Base-by-base conservation (phyloP, 106 monocot genomes). In the Dioscorea dumetorum region DNA sequence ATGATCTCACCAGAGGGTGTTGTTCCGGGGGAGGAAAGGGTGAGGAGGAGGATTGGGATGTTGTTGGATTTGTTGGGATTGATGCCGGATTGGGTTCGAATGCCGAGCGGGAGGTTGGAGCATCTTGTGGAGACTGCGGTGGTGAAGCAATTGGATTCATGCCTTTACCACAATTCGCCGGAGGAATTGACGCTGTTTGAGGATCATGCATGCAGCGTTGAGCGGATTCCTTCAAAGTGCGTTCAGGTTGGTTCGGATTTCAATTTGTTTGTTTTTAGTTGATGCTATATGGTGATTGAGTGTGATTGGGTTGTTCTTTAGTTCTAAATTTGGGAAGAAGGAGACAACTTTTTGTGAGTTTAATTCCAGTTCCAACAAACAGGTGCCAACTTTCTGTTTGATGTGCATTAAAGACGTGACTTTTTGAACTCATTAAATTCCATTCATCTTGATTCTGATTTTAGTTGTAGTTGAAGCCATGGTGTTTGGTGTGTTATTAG, bases 91-190 rank as follows among this genome's bases (percentile, higher is more conserved):
- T 72, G 67, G 76, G 48, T 88, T 35, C 54, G 73, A 53, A 72
- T 79, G 49, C 84, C 88, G 0, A 24, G 59, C 60, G 78, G 81
- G 57, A 72, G 88, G 63, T 59, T 88, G 49, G 88, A 84, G 70
- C 74, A 74, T 56, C 52, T 88, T 49, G 70, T 88, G 17, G 88
- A 88, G 67, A 76, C 58, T 23, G 78, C 84, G 22, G 67, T 88
- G 70, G 4, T 57, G 0, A 76, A 63, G 50, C 88, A 88, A 60
- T 52, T 73, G 49, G 69, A 60, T 2, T 76, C 81, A 5, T 88
- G 88, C 21, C 6, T 78, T 17, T 88, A 88, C 65, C 88, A 88
- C 21, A 88, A 88, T 68, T 64, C 63, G 35, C 81, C 84, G 9
- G 79, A 74, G 22, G 78, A 78, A 71, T 15, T 70, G 15, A 72